phyloP scores from a whole-genome alignment of 257 asterid genomes.

The Gynochthodes officinalis region DNA sequence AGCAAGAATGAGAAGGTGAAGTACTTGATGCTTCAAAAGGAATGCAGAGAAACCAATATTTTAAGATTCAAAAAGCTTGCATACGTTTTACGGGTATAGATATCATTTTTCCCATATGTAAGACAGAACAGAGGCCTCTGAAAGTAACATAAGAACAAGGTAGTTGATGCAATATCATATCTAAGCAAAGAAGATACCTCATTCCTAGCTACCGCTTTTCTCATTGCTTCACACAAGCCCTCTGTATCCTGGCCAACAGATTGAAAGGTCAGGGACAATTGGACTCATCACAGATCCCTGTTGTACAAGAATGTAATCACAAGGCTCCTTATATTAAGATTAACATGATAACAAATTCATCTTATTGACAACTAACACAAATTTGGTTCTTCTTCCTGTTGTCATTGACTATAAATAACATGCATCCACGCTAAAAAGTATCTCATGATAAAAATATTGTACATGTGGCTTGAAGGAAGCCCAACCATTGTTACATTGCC shows the following conservation, averaged over 20 bases:
- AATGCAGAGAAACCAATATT: not conserved
- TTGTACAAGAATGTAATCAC: constrained; percentile 30
- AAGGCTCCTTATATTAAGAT: constrained; percentile 24
- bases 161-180: not conserved
- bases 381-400: not conserved
- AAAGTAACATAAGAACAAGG: not conserved
- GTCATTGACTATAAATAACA: not conserved
- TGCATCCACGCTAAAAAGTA: not conserved
- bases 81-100: not conserved
- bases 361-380: constrained; percentile 8
- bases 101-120: not conserved
- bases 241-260: constrained; percentile 67
- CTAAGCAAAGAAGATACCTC: constrained; percentile 45
- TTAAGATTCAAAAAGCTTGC: not conserved
- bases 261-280: constrained; percentile 54
- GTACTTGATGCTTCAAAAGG: not conserved
- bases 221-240: constrained; percentile 61
- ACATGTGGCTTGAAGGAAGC: not conserved
- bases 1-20: not conserved
- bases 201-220: constrained; percentile 63
- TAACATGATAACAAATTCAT: constrained; percentile 13
- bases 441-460: not conserved
- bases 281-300: constrained; percentile 29
- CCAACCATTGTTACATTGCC: not conserved
- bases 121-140: not conserved